Evolutionary conservation across 108 stramenopile genomes (phyloP), one percentile per base, ranked within the genome.

Genomic region (Stephanodiscus triporus): DNA sequence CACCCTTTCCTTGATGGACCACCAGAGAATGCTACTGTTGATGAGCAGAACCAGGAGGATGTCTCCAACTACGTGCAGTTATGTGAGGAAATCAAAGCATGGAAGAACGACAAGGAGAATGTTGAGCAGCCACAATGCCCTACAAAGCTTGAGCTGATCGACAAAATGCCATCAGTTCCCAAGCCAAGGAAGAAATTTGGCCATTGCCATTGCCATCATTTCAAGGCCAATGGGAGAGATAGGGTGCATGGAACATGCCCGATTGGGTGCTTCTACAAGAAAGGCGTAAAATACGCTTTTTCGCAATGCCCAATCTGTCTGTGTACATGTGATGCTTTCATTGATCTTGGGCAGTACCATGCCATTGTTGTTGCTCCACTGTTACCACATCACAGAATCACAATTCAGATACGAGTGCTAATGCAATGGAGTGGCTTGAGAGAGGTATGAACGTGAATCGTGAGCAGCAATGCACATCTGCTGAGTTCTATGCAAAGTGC

Each of bases 61-160:
- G 16, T 29, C 3, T 3, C 2, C 6, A 11, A 5, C 8, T 32
- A 57, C 56, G 11, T 57, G 27, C 27, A 57, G 29, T 6, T 29
- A 6, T 57, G 56, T 30, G 9, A 57, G 10, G 8, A 26, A 11
- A 7, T 57, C 30, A 57, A 32, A 14, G 27, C 29, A 24, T 57
- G 29, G 56, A 57, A 57, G 29, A 26, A 30, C 10, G 56, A 57
- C 56, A 17, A 57, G 51, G 51, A 24, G 51, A 22, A 22, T 53
- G 8, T 9, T 9, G 40, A 40, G 40, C 51, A 53, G 51, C 51
- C 51, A 53, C 20, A 4, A 30, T 26, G 56, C 16, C 56, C 56
- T 57, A 17, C 3, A 6, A 26, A 29, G 4, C 24, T 29, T 32
- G 16, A 30, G 16, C 56, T 29, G 27, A 17, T 57, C 9, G 27